A percentile compares a stretch with the other conserved stretches of the same genome.
Conservation (phyloP, 192 early-diverging fungal species). For the Rhizoclosmatium sp. region DNA sequence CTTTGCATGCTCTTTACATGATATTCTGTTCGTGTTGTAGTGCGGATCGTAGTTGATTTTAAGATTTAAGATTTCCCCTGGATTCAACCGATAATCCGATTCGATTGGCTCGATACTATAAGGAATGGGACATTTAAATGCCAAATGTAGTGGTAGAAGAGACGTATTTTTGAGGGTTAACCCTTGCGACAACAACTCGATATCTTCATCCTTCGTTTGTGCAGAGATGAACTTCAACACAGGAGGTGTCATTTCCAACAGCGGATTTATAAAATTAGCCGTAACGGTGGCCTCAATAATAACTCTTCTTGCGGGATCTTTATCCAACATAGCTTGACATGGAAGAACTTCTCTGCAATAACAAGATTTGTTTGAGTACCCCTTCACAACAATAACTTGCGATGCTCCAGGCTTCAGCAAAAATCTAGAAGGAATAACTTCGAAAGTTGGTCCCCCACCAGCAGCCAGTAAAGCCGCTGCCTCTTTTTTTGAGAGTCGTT, state of each 20-base stretch:
- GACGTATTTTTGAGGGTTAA: slow-evolving; percentile 59
- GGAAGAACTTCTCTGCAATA: slow-evolving; percentile 51
- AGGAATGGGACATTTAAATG: slow-evolving; percentile 55
- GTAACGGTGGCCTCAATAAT: slow-evolving; percentile 50
- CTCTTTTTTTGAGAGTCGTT: slow-evolving; percentile 39
- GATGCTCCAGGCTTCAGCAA: slow-evolving; percentile 53
- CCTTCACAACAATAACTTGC: slow-evolving; percentile 58
- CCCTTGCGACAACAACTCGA: slow-evolving; percentile 43
- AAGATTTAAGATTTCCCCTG: slow-evolving; percentile 41
- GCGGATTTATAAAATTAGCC: slow-evolving; percentile 66
- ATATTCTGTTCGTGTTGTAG: slow-evolving; percentile 53
- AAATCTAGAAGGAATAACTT: slow-evolving; percentile 60
- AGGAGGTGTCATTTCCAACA: slow-evolving; percentile 52
- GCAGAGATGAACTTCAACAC: slow-evolving; percentile 55
- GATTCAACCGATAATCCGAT: slow-evolving; percentile 41
- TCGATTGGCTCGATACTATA: slow-evolving; percentile 46
- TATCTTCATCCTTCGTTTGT: slow-evolving; percentile 55
- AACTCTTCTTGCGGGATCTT: slow-evolving; percentile 57
- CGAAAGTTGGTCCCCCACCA: slow-evolving; percentile 43
- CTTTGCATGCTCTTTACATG: slow-evolving; percentile 57
- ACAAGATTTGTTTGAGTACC: slow-evolving; percentile 50
- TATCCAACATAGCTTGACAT: slow-evolving; percentile 60
- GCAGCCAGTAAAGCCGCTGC: not conserved
- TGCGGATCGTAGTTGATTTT: slow-evolving; percentile 53
- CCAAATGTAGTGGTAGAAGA: slow-evolving; percentile 51